Percentiles rank a stretch among this genome's conserved stretches.
These are phyloP conservation scores for Fistulifera solaris DNA, from an alignment of 108 stramenopile species.

Conservation along the genomic window DNA sequence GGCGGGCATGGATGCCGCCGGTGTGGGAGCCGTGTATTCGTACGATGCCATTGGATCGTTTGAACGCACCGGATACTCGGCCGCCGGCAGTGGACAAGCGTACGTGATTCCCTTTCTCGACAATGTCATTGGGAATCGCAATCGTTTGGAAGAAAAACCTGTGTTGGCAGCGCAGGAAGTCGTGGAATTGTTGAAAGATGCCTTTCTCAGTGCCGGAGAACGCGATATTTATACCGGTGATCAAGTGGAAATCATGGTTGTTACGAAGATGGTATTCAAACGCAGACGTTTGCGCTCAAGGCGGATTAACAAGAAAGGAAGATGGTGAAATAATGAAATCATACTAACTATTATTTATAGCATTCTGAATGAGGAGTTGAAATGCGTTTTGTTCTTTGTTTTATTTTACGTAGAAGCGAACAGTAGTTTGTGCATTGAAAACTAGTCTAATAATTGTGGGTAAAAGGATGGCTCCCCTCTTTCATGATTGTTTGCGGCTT, in stretches of 20 bases:
- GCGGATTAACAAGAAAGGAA: conserved; percentile 73
- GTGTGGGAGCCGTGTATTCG: conserved; percentile 91
- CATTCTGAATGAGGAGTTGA: too few relatives aligned
- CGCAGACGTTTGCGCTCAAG: conserved; percentile 77
- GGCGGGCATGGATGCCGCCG: conserved; percentile 93
- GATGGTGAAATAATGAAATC: background rate
- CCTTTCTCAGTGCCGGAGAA: conserved; percentile 92
- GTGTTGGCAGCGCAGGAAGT: conserved; percentile 77
- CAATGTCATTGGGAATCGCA: conserved; percentile 92
- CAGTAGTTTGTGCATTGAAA: too few relatives aligned
- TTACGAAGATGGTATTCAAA: conserved; percentile 81
- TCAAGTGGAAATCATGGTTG: conserved; percentile 89
- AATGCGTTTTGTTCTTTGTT: too few relatives aligned
- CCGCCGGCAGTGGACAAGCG: conserved; percentile 83
- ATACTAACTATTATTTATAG: too few relatives aligned
- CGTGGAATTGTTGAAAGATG: conserved; percentile 94
- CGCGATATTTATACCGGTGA: conserved; percentile 98
- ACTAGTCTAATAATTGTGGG: too few relatives aligned
- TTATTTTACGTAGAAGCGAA: too few relatives aligned
- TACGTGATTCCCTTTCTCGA: conserved; percentile 90
- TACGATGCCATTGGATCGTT: conserved; percentile 98
- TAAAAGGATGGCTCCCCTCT: too few relatives aligned
- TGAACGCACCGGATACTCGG: conserved; percentile 83
- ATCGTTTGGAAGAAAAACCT: conserved; percentile 82
- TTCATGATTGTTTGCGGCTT: too few relatives aligned